Percentiles rank a stretch among this genome's conserved stretches.
phyloP scores from a whole-genome alignment of 2,329 filamentous ascomycete genomes.

The Colletotrichum sp. region DNA sequence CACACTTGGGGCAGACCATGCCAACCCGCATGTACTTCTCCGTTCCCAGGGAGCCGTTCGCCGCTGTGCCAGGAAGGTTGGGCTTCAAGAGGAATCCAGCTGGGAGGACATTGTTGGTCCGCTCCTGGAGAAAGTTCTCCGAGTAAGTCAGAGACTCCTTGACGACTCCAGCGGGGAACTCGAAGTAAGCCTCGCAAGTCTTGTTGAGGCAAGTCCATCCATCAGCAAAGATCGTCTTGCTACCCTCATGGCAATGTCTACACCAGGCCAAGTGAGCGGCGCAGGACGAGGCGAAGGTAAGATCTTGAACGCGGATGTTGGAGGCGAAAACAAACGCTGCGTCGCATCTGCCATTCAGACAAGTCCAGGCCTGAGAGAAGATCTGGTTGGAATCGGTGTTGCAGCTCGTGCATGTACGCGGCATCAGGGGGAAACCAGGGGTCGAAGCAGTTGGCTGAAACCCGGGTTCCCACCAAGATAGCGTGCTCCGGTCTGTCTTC shows the following conservation, averaged over 20 bases:
- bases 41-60: conserved; percentile 43
- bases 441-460: conserved; percentile 6
- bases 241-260: conserved; percentile 40
- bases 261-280: conserved; percentile 17
- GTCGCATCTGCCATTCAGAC: conserved; percentile 28
- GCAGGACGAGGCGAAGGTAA: conserved; percentile 10
- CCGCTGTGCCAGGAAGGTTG: conserved; percentile 39
- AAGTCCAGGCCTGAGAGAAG: conserved; percentile 34
- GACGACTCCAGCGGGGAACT: conserved; percentile 32
- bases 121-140: conserved; percentile 60
- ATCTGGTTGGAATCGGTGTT: conserved; percentile 37
- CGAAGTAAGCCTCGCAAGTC: conserved; percentile 57
- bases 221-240: conserved; percentile 38
- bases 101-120: conserved; percentile 47
- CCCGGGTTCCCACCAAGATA: conserved; percentile 65
- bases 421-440: background rate
- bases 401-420: conserved; percentile 46
- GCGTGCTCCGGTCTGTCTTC: conserved; percentile 54
- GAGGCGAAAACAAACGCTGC: conserved; percentile 3
- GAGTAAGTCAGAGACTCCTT: conserved; percentile 52
- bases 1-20: conserved; percentile 70
- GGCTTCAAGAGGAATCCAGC: conserved; percentile 36
- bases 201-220: conserved; percentile 34
- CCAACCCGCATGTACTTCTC: conserved; percentile 62
- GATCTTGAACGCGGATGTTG: background rate